phyloP scores from a whole-genome alignment of 2,329 filamentous ascomycete species.

The Aspergillus quadrilineatus region DNA sequence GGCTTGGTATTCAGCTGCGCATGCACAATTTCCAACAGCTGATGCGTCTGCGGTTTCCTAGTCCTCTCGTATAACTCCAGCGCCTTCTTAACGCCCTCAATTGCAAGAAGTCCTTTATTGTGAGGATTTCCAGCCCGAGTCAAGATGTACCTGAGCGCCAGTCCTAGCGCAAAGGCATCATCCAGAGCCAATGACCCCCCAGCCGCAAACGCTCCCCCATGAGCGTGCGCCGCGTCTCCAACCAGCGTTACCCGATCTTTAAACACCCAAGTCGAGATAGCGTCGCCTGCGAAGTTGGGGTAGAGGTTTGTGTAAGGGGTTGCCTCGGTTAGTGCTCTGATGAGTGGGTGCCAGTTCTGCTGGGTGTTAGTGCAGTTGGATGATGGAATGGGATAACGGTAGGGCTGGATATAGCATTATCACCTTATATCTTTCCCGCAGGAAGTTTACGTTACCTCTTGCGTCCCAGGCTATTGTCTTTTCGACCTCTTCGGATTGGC shows the following conservation, averaged over 20 bases:
- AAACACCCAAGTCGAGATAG: constrained; percentile 46
- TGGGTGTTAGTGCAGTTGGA: too few species aligned
- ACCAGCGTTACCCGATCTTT: constrained; percentile 29
- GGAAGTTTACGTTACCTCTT: constrained; percentile 36
- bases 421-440: constrained; percentile 33
- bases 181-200: constrained; percentile 33
- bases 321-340: constrained; percentile 42
- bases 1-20: constrained; percentile 8
- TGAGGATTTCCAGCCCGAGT: constrained; percentile 24
- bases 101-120: too few species aligned
- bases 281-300: constrained; percentile 45
- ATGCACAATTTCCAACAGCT: constrained; percentile 37
- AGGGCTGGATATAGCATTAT: too few species aligned
- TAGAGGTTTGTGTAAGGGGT: constrained; percentile 44
- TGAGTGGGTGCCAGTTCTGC: constrained; percentile 44
- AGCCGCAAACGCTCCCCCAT: constrained; percentile 33
- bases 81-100: constrained; percentile 16
- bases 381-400: too few species aligned
- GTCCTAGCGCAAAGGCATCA: constrained; percentile 43
- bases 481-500: constrained; percentile 33
- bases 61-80: constrained; percentile 46
- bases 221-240: constrained; percentile 33
- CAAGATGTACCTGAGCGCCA: constrained; percentile 41
- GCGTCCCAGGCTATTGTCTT: constrained; percentile 43
- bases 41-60: constrained; percentile 44